These are phyloP conservation scores for Suillus bovinus DNA, from an alignment of 768 basidiomycete genomes.

Conservation along the genomic window DNA sequence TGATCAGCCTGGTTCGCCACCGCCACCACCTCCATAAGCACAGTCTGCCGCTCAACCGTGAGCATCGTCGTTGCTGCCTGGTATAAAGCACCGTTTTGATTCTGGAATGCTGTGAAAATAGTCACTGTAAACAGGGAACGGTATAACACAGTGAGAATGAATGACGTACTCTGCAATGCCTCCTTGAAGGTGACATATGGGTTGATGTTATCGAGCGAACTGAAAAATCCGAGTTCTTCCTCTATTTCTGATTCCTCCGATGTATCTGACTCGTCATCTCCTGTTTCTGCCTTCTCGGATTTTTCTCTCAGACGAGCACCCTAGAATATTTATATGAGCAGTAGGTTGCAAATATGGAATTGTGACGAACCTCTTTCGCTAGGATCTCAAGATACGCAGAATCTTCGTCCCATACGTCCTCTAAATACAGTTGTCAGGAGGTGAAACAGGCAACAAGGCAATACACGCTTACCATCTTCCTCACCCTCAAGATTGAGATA, in stretches of 20 bases:
- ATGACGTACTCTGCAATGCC: constrained; percentile 66
- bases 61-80: constrained; percentile 55
- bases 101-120: constrained; percentile 64
- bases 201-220: constrained; percentile 77
- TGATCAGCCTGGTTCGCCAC: background rate
- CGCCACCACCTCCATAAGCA: background rate
- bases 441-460: background rate
- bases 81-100: constrained; percentile 52
- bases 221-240: constrained; percentile 86
- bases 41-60: constrained; percentile 71
- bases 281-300: constrained; percentile 42
- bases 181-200: constrained; percentile 78
- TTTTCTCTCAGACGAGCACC: constrained; percentile 72
- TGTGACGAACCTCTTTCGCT: constrained; percentile 65
- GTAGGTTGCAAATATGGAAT: constrained; percentile 2
- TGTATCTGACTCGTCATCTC: constrained; percentile 39
- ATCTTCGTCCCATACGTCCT: constrained; percentile 90
- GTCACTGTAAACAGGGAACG: constrained; percentile 10
- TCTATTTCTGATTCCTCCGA: constrained; percentile 63
- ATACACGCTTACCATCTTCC: constrained; percentile 46
- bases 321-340: constrained; percentile 35
- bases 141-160: background rate
- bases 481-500: constrained; percentile 67
- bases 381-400: constrained; percentile 87
- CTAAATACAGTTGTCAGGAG: constrained; percentile 33